Evolutionary conservation across 257 asterid species (phyloP), one percentile per base, ranked within the genome.

Genomic region (Lycium barbarum): DNA sequence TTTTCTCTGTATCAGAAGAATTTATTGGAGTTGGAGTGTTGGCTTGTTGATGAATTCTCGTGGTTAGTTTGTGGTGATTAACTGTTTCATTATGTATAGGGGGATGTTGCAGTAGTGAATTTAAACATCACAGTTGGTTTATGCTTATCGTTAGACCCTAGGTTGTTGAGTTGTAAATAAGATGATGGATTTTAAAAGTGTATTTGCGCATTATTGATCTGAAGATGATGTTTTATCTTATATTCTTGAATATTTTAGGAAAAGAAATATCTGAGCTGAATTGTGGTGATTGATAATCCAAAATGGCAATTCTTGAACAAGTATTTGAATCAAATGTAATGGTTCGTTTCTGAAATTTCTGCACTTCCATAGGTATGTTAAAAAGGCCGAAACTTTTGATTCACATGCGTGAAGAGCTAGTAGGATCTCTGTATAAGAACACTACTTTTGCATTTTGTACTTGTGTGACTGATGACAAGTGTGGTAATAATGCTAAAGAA

Each of bases 401-500:
- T 49, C 61, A 74, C 61, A 47, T 49, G 20, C 43, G 81, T 20
- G 61, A 74, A 74, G 43, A 74, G 81, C 61, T 74, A 22, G 43
- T 74, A 22, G 43, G 81, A 49, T 20, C 81, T 22, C 61, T 49
- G 84, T 83, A 88, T 85, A 87, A 84, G 72, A 84, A 76, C 87
- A 82, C 88, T 59, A 68, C 20, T 11, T 76, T 88, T 86, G 76
- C 89, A 40, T 83, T 83, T 71, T 89, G 88, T 76, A 63, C 87
- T 9, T 66, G 78, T 84, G 92, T 88, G 53, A 38, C 53, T 62
- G 84, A 86, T 83, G 90, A 84, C 67, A 89, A 66, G 80, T 49
- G 91, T 65, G 71, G 78, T 87, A 74, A 20, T 85, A 73, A 26
- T 26, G 33, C 86, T 73, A 86, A 79, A 86, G 65, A 18, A 76